Evolutionary conservation across 2,329 filamentous ascomycete genomes (phyloP), one percentile per base, ranked within the genome.

Genomic region (Stachybotrys chartarum): DNA sequence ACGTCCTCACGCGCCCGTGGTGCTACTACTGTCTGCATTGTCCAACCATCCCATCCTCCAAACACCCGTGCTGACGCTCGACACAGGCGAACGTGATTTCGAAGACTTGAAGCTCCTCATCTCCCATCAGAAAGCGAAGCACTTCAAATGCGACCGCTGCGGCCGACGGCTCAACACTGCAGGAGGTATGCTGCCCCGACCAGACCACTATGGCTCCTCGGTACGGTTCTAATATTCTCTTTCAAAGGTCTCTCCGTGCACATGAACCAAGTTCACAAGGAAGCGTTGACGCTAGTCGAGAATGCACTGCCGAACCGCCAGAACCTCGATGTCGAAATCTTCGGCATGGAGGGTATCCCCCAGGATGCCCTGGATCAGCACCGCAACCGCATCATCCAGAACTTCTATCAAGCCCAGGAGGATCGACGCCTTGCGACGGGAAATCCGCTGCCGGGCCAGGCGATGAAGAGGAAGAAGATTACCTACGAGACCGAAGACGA

Each of bases 221-320:
- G 35, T 10, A 42, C 2, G 10, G 32, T 50, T 55, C 58, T 64
- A 30, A 64, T 57, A 44, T 47, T 47, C 30, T 30, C 45, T 49
- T 59, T 55, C 53, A 18, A 62, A 96, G 91, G 94, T 77, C 84
- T 99, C 58, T 90, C 88, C 42, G 94, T 99, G 54, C 94, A 99
- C 71, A 88, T 97, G 90, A 95, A 93, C 69, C 94, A 99, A 72
- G 94, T 99, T 51, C 94, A 99, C 78, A 99, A 99, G 72, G 92
- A 97, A 71, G 89, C 86, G 32, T 81, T 97, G 52, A 85, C 83
- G 18, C 84, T 85, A 49, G 91, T 99, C 66, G 93, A 97, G 64
- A 97, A 97, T 79, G 91, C 94, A 52, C 81, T 97, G 3, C 86
- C 89, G 0, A 93, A 93, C 66, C 86, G 94, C 59, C 84, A 90